Conservation (phyloP, 345 rosid genomes). For the Eucalyptus viminalis region DNA sequence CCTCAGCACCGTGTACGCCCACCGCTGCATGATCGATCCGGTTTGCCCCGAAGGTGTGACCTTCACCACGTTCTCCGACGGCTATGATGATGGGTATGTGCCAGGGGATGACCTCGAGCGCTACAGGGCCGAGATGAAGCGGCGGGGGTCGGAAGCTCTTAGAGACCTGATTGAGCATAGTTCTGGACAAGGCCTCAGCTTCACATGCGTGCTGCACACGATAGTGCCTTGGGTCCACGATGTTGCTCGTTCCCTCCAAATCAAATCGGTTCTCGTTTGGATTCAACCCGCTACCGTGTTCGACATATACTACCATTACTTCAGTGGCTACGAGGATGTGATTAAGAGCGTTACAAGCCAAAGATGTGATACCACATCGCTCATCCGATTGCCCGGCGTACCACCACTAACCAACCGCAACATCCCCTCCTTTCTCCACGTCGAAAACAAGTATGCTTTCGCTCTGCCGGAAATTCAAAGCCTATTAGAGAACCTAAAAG, state of each 20-base stretch:
- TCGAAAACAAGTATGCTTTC: background rate
- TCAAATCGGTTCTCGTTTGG: constrained; percentile 39
- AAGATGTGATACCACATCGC: background rate
- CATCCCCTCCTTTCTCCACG: constrained; percentile 34
- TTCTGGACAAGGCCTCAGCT: too few relatives aligned
- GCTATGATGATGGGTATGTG: constrained; percentile 36
- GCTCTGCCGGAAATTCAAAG: background rate
- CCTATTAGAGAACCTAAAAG: background rate
- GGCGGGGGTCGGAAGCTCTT: background rate
- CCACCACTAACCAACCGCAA: constrained; percentile 23
- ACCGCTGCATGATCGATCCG: constrained; percentile 25
- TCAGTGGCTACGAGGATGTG: constrained; percentile 15
- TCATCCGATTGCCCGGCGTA: constrained; percentile 21
- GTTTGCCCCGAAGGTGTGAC: constrained; percentile 11
- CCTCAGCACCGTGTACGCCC: constrained; percentile 18
- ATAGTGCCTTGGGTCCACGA: constrained; percentile 20
- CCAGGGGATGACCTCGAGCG: background rate
- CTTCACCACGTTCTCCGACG: constrained; percentile 34
- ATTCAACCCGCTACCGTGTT: constrained; percentile 57
- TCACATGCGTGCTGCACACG: too few relatives aligned
- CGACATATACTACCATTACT: constrained; percentile 38
- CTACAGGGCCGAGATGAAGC: background rate
- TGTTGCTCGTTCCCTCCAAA: constrained; percentile 28
- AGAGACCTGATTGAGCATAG: too few relatives aligned
- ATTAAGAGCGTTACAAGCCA: background rate